Conservation (phyloP, 106 monocot species). For the Cymbidium sinense region DNA sequence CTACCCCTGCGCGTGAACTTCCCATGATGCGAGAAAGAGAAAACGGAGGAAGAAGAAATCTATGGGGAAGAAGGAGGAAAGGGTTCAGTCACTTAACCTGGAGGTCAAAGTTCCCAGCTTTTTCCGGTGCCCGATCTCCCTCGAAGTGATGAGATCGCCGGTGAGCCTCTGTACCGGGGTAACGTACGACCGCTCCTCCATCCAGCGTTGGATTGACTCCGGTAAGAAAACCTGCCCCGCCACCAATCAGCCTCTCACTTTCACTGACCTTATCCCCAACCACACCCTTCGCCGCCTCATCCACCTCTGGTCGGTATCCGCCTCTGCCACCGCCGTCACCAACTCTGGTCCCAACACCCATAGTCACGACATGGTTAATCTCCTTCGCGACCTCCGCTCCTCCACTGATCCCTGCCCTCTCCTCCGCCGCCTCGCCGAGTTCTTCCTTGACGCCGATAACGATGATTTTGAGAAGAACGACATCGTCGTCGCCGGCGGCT, state of each 20-base stretch:
- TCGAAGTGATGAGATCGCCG: slow-evolving; percentile 70
- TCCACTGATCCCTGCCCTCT: slow-evolving; percentile 17
- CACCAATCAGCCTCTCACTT: slow-evolving; percentile 54
- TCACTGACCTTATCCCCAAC: slow-evolving; percentile 61
- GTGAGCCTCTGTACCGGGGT: slow-evolving; percentile 76
- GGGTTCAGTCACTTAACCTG: not conserved
- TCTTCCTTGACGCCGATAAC: slow-evolving; percentile 24
- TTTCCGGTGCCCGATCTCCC: slow-evolving; percentile 68
- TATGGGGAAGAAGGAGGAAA: slow-evolving; percentile 14
- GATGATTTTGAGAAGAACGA: slow-evolving; percentile 43
- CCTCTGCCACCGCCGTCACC: slow-evolving; percentile 3
- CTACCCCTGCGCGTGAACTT: not conserved
- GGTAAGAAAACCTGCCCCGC: slow-evolving; percentile 64
- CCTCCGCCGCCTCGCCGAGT: slow-evolving; percentile 34
- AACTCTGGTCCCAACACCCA: not conserved
- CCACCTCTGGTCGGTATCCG: slow-evolving; percentile 29
- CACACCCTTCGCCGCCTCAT: slow-evolving; percentile 62
- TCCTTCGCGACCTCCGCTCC: slow-evolving; percentile 22
- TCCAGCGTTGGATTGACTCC: slow-evolving; percentile 54
- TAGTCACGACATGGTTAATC: not conserved
- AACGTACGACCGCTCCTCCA: slow-evolving; percentile 68
- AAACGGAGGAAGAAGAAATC: not conserved
- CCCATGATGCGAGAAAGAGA: not conserved
- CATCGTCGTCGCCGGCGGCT: slow-evolving; percentile 15
- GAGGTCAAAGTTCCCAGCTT: slow-evolving; percentile 41